Evolutionary conservation across 2,329 filamentous ascomycete genomes (phyloP).

Genomic region (Verticillium albo-atrum): DNA sequence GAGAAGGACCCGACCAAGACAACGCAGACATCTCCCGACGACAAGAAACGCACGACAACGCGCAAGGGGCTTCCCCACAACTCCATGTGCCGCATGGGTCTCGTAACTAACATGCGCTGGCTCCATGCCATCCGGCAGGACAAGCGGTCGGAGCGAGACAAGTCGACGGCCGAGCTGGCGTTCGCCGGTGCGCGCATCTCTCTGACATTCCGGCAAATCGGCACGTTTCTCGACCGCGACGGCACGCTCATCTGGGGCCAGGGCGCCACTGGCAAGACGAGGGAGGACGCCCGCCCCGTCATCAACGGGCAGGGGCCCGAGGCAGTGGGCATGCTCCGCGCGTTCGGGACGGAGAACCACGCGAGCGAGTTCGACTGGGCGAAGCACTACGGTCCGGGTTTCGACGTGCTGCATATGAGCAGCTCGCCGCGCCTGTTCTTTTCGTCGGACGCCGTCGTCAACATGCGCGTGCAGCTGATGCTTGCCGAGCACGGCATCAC

Average conservation of each 20-base stretch:
- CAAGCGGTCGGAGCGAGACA: slow-evolving; percentile 66
- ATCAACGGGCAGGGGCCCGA: slow-evolving; percentile 65
- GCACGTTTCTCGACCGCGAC: slow-evolving; percentile 71
- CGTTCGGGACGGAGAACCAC: slow-evolving; percentile 85
- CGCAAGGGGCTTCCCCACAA: slow-evolving; percentile 79
- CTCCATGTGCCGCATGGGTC: slow-evolving; percentile 78
- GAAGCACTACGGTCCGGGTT: slow-evolving; percentile 70
- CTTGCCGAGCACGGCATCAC: slow-evolving; percentile 42
- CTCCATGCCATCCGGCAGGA: slow-evolving; percentile 90
- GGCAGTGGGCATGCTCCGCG: slow-evolving; percentile 65
- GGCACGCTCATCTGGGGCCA: slow-evolving; percentile 81
- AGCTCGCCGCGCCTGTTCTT: slow-evolving; percentile 46
- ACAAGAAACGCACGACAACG: slow-evolving; percentile 50
- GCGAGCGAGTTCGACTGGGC: slow-evolving; percentile 70
- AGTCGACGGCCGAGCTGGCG: slow-evolving; percentile 65
- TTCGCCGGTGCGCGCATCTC: slow-evolving; percentile 78
- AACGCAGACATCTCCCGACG: slow-evolving; percentile 2
- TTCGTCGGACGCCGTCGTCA: slow-evolving; percentile 40
- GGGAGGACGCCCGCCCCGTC: slow-evolving; percentile 55
- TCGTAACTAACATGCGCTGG: slow-evolving; percentile 79
- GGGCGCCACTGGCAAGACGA: slow-evolving; percentile 69
- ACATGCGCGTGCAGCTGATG: slow-evolving; percentile 46
- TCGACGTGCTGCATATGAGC: slow-evolving; percentile 73
- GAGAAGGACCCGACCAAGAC: slow-evolving; percentile 32
- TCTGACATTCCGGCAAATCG: slow-evolving; percentile 85